A percentile compares a stretch with the other conserved stretches of the same genome.
Evolutionary conservation across 1,284 basidiomycete species (phyloP).

Genomic region (Microbotryum saponariae): DNA sequence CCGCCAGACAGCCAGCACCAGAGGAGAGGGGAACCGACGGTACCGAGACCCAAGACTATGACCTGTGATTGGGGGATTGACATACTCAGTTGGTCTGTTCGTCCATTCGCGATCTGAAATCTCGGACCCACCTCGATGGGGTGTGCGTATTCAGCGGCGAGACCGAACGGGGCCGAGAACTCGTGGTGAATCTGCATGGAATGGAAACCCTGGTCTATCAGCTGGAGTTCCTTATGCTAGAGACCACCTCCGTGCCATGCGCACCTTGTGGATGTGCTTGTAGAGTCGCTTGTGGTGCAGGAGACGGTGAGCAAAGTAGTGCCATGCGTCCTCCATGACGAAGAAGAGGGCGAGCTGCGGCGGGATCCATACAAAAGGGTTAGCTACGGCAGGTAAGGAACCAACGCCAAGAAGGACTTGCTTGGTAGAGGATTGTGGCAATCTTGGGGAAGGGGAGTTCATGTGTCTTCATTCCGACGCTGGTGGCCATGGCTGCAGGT

Average conservation of each 20-base stretch:
- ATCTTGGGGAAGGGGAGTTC: slow-evolving; percentile 79
- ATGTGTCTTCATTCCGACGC: slow-evolving; percentile 83
- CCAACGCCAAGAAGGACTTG: background rate
- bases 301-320: slow-evolving; percentile 27
- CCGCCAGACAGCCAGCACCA: slow-evolving; percentile 60
- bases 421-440: slow-evolving; percentile 58
- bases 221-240: no score
- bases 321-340: slow-evolving; percentile 64
- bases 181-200: slow-evolving; percentile 61
- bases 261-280: slow-evolving; percentile 87
- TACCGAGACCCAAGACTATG: slow-evolving; percentile 20
- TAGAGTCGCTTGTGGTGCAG: slow-evolving; percentile 79
- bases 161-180: slow-evolving; percentile 91
- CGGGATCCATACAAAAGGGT: background rate
- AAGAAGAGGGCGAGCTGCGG: slow-evolving; percentile 70
- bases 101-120: slow-evolving; percentile 43
- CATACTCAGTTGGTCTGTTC: background rate
- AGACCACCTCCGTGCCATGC: slow-evolving; percentile 39
- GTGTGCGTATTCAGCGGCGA: slow-evolving; percentile 82
- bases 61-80: background rate
- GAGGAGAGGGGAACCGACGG: slow-evolving; percentile 58
- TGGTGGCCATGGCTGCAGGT: slow-evolving; percentile 55
- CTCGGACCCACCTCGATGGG: slow-evolving; percentile 44
- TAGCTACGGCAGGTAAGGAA: background rate
- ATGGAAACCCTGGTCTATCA: background rate